Percentiles rank a stretch among this genome's conserved stretches.
Evolutionary conservation across 805 yeast genomes (phyloP).

Genomic region (Phaffomyces antillensis): DNA sequence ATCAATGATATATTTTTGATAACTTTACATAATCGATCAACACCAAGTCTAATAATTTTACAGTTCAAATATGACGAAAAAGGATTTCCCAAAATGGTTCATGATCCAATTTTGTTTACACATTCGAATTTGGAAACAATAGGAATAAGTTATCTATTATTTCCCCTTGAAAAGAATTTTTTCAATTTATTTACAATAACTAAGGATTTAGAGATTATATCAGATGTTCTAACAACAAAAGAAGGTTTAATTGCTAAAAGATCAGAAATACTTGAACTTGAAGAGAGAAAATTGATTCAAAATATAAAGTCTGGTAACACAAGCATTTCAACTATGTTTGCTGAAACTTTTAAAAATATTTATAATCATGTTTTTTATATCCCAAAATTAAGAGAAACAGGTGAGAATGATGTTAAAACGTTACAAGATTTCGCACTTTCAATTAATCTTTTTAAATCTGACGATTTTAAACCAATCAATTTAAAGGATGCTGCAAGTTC

Average conservation of each 20-base stretch:
- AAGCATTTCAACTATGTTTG: no score
- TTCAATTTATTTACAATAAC: constrained; percentile 1
- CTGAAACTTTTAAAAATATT: no score
- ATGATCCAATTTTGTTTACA: constrained; percentile 27
- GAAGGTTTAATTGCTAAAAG: neutral
- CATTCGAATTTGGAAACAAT: neutral
- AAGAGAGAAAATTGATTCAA: neutral
- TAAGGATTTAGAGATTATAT: constrained; percentile 3
- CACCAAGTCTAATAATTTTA: constrained; percentile 27
- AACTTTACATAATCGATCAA: constrained; percentile 24
- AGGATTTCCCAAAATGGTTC: constrained; percentile 30
- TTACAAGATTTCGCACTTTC: constrained; percentile 12
- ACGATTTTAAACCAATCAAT: neutral
- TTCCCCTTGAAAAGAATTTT: constrained; percentile 1
- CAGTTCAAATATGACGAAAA: constrained; percentile 28
- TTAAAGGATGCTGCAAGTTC: constrained; percentile 19
- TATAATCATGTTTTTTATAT: constrained; percentile 7
- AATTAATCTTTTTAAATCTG: constrained; percentile 4
- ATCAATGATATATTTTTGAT: constrained; percentile 17
- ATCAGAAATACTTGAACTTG: neutral
- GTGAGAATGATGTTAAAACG: constrained; percentile 4
- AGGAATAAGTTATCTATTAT: neutral
- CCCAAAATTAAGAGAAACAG: neutral
- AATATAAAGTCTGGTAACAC: neutral
- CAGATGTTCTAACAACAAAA: constrained; percentile 7